Evolutionary conservation across 192 early-diverging fungal genomes (phyloP), one percentile per base, ranked within the genome.

Genomic region (Glomus cerebriforme): DNA sequence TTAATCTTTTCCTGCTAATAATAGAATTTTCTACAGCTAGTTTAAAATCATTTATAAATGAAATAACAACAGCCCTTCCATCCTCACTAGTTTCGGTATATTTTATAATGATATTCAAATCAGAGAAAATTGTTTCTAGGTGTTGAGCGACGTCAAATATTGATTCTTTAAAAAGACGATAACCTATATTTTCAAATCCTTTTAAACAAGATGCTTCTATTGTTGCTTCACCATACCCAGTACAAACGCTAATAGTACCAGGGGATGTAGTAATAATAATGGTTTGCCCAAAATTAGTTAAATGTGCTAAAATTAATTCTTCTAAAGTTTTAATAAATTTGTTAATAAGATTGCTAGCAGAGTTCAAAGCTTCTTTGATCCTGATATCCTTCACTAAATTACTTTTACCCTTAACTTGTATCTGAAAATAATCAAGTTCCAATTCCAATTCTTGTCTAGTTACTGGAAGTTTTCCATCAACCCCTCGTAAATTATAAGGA

Each of bases 371-470:
- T 27, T 7, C 15, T 26, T n/a, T 3, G 9, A 62, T 12, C 0
- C 60, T 24, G 19, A 24, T 62, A 62, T 15, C n/a, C 7, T 39
- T 39, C 37, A 9, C 10, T 10, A 43, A 43, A 43, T 43, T 43
- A 43, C 39, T 12, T 43, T 43, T 43, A 43, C 39, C 39, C 9
- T 24, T 27, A 15, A 62, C 17, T 62, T 24, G 22, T 22, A 62
- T 62, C 32, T 35, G 67, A 69, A 34, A 68, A 19, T 35, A 69
- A 29, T 69, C 29, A 34, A 69, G 10, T 69, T 69, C 32, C 10
- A 22, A 7, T 35, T 35, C 10, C 7, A 69, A 27, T 19, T 69
- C 67, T 22, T 3, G 22, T 24, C 26, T 22, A 27, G 60, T 62
- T 24, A 7, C 0, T 7, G 19, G 6, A 15, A 13, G 19, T 15